phyloP scores from a whole-genome alignment of 1,139 yeast species.

The Maudiozyma humilis region DNA sequence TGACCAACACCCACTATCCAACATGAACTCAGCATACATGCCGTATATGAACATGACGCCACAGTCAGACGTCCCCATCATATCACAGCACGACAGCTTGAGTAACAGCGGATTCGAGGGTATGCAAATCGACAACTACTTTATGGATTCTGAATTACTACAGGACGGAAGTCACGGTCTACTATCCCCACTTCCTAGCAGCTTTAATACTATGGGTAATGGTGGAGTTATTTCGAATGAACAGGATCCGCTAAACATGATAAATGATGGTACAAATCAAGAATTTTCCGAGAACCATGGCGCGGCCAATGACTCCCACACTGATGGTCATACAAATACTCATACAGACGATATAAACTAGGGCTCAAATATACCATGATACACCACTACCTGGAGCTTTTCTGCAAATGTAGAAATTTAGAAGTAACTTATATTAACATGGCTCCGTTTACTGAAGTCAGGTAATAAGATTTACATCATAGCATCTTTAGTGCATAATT shows the following conservation, averaged over 20 bases:
- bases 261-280: not conserved
- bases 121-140: conserved; percentile 1
- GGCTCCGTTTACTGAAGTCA: no score
- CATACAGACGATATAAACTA: no score
- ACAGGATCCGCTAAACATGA: not conserved
- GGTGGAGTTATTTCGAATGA: not conserved
- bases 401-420: not conserved
- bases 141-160: not conserved
- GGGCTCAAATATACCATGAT: no score
- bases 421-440: not conserved
- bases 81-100: not conserved
- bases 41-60: not conserved
- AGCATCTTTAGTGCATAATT: no score
- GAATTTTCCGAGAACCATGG: not conserved
- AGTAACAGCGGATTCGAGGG: not conserved
- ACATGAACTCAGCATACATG: not conserved
- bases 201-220: not conserved
- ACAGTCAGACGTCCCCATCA: not conserved
- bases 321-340: not conserved
- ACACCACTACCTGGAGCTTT: not conserved
- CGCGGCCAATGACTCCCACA: not conserved
- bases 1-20: not conserved
- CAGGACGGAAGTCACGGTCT: not conserved
- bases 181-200: not conserved
- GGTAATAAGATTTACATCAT: no score